Evolutionary conservation across 345 rosid genomes (phyloP).

Genomic region (Sisymbrium altissimum): DNA sequence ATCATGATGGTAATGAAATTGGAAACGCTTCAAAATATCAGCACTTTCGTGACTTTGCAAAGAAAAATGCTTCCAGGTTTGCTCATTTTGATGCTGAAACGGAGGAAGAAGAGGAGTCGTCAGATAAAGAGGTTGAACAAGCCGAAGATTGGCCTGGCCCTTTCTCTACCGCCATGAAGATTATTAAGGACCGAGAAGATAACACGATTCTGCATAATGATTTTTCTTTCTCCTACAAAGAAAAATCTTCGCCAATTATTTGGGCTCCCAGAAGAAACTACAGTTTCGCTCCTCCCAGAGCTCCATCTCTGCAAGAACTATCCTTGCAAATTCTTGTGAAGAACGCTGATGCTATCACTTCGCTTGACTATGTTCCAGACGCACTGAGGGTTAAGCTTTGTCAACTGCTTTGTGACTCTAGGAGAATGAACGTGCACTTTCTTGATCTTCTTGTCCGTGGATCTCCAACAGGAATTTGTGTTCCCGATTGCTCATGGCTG

Average conservation of each 20-base stretch:
- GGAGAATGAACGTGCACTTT: conserved; percentile 51
- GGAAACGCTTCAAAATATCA: conserved; percentile 34
- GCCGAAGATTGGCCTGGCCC: conserved; percentile 98
- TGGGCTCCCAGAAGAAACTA: conserved; percentile 59
- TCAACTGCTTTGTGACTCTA: conserved; percentile 65
- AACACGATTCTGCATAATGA: conserved; percentile 25
- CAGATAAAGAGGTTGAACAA: conserved; percentile 36
- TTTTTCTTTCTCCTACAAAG: conserved; percentile 12
- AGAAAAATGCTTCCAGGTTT: conserved; percentile 60
- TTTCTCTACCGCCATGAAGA: conserved; percentile 92
- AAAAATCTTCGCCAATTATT: conserved; percentile 29
- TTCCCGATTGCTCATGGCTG: conserved; percentile 87
- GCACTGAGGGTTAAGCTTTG: conserved; percentile 57
- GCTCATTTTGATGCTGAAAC: conserved; percentile 55
- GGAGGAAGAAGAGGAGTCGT: conserved; percentile 33
- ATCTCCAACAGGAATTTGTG: conserved; percentile 62
- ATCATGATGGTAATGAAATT: not conserved
- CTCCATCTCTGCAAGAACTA: conserved; percentile 62
- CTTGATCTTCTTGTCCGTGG: conserved; percentile 59
- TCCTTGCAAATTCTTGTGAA: conserved; percentile 54
- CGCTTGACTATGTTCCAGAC: conserved; percentile 83
- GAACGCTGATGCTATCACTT: conserved; percentile 73
- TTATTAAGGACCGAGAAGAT: conserved; percentile 62
- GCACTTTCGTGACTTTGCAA: conserved; percentile 56
- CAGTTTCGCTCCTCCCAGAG: conserved; percentile 17